Evolutionary conservation across 2,329 filamentous ascomycete species (phyloP).

Genomic region (Hawksworthiomyces lignivorus): DNA sequence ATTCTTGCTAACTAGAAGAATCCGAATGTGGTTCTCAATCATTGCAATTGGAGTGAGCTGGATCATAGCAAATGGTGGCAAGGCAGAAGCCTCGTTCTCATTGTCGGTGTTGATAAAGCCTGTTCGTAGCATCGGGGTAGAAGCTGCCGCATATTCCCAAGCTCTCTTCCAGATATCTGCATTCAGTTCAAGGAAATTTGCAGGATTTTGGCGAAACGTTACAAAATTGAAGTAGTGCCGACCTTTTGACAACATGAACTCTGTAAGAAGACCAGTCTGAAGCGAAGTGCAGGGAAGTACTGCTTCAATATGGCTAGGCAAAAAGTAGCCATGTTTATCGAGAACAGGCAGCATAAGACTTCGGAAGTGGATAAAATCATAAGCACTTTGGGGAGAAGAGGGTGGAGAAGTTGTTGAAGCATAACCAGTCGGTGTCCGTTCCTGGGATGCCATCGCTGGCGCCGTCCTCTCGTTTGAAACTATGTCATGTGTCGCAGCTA

Average conservation of each 20-base stretch:
- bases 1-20: not conserved
- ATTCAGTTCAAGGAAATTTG: conserved; percentile 21
- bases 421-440: not conserved
- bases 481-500: not conserved
- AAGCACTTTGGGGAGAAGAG: conserved; percentile 10
- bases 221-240: conserved; percentile 70
- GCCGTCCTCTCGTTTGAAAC: conserved; percentile 1
- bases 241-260: conserved; percentile 61
- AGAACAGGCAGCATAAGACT: conserved; percentile 22
- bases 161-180: conserved; percentile 40
- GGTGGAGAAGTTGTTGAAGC: not conserved
- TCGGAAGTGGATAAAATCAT: conserved; percentile 34
- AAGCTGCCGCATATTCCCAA: conserved; percentile 47
- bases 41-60: conserved; percentile 35
- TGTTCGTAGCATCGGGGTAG: conserved; percentile 67
- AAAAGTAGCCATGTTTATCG: conserved; percentile 2
- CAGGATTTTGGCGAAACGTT: conserved; percentile 39
- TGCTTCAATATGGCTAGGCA: conserved; percentile 35
- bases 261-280: conserved; percentile 71
- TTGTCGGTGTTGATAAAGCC: conserved; percentile 62
- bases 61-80: conserved; percentile 64
- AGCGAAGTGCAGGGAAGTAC: conserved; percentile 72
- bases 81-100: conserved; percentile 31
- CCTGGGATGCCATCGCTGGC: not conserved
- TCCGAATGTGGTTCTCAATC: not conserved